Evolutionary conservation across 805 yeast species (phyloP), one percentile per base, ranked within the genome.

Genomic region (Monosporozyma yasuniensis): DNA sequence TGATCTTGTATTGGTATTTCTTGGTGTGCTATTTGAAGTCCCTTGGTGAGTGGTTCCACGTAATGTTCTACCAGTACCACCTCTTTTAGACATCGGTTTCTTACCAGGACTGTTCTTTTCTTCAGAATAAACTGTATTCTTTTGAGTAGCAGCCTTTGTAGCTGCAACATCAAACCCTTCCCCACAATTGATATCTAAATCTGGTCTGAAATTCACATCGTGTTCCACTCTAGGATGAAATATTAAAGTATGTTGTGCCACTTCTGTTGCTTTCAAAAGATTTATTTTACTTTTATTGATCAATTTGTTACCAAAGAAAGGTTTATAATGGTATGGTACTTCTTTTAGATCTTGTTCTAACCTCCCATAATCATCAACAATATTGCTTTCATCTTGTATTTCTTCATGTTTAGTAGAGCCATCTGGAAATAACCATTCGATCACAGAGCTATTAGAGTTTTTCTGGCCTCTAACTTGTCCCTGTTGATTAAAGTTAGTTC

Each of bases 191-290:
- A 54, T 21, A 6, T 56, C 46, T 6, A 60, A 43, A 48, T 65
- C 68, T 4, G 69, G 68, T 47, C 66, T 51, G 47, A 50, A 64
- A 11, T 45, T 48, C 5, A 48, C 41, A 6, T 23, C 11, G 42
- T 61, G 63, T 3, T 32, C 25, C 8, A 44, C 52, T 32, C 51
- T 44, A 30, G 52, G 54, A 47, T 65, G 67, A 50, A 64, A 65
- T 16, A 64, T 50, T 9, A 58, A 45, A 42, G 65, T 61, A 50
- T 65, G 69, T 23, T 61, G 60, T 18, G 67, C 64, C 37, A 57
- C 53, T 45, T 65, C 69, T 8, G 65, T 51, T 19, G 45, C 48
- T 3, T 57, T 49, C 32, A 54, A 47, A 18, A 52, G 55, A 1
- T 53, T 53, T 0, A 55, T 44, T 49, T 60, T 64, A 22, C 60